These are phyloP conservation scores for Nakazawaea pomicola DNA, from an alignment of 805 yeast genomes.

Conservation along the genomic window DNA sequence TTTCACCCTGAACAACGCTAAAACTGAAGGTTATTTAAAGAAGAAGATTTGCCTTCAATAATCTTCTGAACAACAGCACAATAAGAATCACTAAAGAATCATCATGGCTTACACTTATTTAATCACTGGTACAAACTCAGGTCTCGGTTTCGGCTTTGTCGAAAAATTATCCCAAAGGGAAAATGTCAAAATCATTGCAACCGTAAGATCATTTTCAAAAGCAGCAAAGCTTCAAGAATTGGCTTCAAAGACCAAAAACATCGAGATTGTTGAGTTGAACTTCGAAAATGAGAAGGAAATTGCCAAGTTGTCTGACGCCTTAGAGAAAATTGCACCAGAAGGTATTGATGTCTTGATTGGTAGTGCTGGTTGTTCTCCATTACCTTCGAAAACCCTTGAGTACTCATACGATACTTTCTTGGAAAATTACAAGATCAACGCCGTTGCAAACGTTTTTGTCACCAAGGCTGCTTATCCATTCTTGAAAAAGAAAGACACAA, in stretches of 20 bases:
- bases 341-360: neutral
- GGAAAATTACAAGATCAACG: conserved; percentile 18
- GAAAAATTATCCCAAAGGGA: conserved; percentile 21
- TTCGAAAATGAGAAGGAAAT: conserved; percentile 17
- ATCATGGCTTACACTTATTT: conserved; percentile 14
- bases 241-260: conserved; percentile 14
- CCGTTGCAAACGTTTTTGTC: conserved; percentile 20
- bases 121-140: conserved; percentile 39
- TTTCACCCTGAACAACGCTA: too few relatives aligned
- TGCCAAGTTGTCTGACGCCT: conserved; percentile 14
- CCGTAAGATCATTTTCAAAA: conserved; percentile 5
- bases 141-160: conserved; percentile 33
- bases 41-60: too few relatives aligned
- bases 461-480: neutral
- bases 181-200: conserved; percentile 20
- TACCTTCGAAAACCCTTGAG: too few relatives aligned
- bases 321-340: conserved; percentile 14
- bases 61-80: too few relatives aligned
- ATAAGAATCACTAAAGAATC: too few relatives aligned
- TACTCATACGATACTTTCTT: too few relatives aligned
- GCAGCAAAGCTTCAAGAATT: conserved; percentile 17
- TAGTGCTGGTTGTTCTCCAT: neutral
- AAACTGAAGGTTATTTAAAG: too few relatives aligned
- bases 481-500: conserved; percentile 16
- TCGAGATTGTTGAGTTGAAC: conserved; percentile 21